phyloP scores from a whole-genome alignment of 2,329 filamentous ascomycete genomes.

The Colletotrichum chrysophilum region DNA sequence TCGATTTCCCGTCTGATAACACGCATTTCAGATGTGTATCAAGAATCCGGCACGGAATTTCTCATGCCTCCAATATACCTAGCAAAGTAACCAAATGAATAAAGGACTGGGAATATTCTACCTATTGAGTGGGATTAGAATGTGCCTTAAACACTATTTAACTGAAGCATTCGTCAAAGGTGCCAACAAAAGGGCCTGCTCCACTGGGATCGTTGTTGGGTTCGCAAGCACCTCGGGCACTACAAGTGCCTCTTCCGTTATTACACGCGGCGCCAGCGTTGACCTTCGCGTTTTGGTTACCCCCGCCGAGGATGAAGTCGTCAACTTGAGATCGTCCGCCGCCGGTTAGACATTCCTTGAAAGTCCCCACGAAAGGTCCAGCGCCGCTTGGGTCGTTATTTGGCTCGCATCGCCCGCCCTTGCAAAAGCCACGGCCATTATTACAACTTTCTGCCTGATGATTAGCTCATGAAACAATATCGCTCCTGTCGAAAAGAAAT shows the following conservation, averaged over 20 bases:
- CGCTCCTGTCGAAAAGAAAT: not conserved
- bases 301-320: not conserved
- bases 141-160: not conserved
- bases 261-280: not conserved
- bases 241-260: not conserved
- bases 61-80: not conserved
- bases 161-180: not conserved
- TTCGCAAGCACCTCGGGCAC: not conserved
- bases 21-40: not conserved
- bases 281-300: not conserved
- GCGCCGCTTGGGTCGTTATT: not conserved
- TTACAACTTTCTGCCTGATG: not conserved
- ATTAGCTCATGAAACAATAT: not conserved
- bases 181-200: not conserved
- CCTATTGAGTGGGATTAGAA: not conserved
- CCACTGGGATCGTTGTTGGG: not conserved
- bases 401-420: not conserved
- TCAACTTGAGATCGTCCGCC: not conserved
- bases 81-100: not conserved
- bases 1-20: not conserved
- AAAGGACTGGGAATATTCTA: not conserved
- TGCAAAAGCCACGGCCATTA: not conserved
- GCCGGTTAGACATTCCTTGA: not conserved
- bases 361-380: not conserved
- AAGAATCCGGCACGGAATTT: not conserved